Evolutionary conservation across 2,329 filamentous ascomycete species (phyloP).

Genomic region (Aspergillus pseudoglaucus): DNA sequence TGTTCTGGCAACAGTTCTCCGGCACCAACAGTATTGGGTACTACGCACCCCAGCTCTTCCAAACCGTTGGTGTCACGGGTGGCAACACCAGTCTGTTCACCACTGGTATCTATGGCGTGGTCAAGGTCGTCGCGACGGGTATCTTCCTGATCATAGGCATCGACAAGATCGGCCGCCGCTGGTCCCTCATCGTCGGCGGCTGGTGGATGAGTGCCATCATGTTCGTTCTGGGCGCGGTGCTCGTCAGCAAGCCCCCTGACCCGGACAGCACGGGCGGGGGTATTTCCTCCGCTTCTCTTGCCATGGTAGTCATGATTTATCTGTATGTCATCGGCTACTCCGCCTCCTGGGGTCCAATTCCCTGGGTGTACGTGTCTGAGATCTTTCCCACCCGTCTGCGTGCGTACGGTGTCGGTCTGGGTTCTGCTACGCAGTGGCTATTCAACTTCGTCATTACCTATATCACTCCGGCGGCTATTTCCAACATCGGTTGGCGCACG

Average conservation of each 20-base stretch:
- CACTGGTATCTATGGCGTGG: slow-evolving; percentile 33
- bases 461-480: slow-evolving; percentile 34
- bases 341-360: slow-evolving; percentile 22
- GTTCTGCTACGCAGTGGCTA: slow-evolving; percentile 33
- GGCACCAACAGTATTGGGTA: slow-evolving; percentile 36
- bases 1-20: slow-evolving; percentile 38
- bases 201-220: slow-evolving; percentile 32
- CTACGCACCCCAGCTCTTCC: slow-evolving; percentile 35
- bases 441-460: slow-evolving; percentile 40
- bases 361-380: slow-evolving; percentile 28
- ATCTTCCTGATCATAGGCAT: slow-evolving; percentile 34
- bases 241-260: slow-evolving; percentile 28
- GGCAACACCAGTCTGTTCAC: slow-evolving; percentile 31
- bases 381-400: slow-evolving; percentile 37
- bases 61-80: slow-evolving; percentile 27
- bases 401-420: slow-evolving; percentile 35
- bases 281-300: slow-evolving; percentile 27
- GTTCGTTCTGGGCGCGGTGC: slow-evolving; percentile 32
- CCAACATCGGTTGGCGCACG: slow-evolving; percentile 33
- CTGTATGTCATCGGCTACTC: slow-evolving; percentile 27
- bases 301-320: slow-evolving; percentile 45
- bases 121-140: slow-evolving; percentile 32
- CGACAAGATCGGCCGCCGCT: slow-evolving; percentile 32
- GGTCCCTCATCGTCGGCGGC: slow-evolving; percentile 29
- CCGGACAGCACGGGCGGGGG: slow-evolving; percentile 8